Conservation (phyloP, 768 basidiomycete genomes). For the Piloderma croceum region DNA sequence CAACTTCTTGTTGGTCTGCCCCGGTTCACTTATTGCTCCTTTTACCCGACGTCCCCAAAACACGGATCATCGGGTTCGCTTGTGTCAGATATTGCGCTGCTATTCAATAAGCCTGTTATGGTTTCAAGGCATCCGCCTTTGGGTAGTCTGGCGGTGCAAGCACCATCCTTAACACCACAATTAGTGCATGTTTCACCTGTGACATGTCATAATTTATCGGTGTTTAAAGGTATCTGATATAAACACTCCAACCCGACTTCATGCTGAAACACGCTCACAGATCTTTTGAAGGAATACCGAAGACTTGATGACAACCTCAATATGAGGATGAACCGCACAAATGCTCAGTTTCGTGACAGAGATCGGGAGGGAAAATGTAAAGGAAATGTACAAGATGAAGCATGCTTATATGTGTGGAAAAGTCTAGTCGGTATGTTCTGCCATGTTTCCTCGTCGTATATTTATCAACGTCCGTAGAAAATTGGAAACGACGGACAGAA, state of each 20-base stretch:
- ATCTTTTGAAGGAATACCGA: constrained; percentile 77
- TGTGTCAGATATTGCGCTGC: too few species aligned
- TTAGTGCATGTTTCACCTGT: constrained; percentile 66
- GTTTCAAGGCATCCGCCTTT: constrained; percentile 34
- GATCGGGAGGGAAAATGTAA: constrained; percentile 46
- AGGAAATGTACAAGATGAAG: constrained; percentile 62
- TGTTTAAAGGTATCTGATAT: constrained; percentile 57
- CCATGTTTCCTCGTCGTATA: constrained; percentile 11
- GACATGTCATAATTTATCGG: constrained; percentile 68
- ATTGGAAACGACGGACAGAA: constrained; percentile 70
- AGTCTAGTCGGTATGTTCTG: constrained; percentile 64
- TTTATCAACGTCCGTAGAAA: constrained; percentile 31
- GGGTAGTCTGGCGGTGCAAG: constrained; percentile 66
- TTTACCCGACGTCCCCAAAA: too few species aligned
- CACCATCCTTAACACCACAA: constrained; percentile 52
- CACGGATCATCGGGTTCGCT: too few species aligned
- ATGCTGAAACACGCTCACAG: constrained; percentile 31
- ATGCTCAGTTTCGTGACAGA: constrained; percentile 68
- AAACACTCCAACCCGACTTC: background rate
- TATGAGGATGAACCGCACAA: constrained; percentile 77
- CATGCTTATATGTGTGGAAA: constrained; percentile 72
- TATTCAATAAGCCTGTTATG: too few species aligned
- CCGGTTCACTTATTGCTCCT: too few species aligned
- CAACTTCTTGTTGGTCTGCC: too few species aligned
- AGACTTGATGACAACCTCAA: constrained; percentile 73